A percentile compares a stretch with the other conserved stretches of the same genome.
phyloP scores from a whole-genome alignment of 495 filamentous ascomycete genomes.

The Pyronema domesticum region DNA sequence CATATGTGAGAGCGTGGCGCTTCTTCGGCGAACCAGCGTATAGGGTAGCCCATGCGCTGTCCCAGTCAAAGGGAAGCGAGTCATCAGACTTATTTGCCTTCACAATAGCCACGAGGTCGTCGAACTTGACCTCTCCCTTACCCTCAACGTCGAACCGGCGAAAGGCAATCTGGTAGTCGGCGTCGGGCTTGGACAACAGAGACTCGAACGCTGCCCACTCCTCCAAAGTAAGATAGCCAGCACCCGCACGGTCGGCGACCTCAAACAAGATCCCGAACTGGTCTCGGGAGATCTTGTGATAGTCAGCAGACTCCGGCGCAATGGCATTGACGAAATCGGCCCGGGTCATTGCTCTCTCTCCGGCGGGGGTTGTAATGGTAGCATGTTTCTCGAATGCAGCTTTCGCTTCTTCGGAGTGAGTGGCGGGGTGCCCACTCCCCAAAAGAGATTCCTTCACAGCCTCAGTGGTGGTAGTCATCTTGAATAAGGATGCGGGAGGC shows the following conservation, averaged over 20 bases:
- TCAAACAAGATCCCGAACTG: slow-evolving; percentile 86
- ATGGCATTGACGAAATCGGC: slow-evolving; percentile 81
- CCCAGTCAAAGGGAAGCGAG: slow-evolving; percentile 89
- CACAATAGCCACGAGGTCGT: slow-evolving; percentile 65
- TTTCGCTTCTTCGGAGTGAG: too few species aligned
- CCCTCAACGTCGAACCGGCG: slow-evolving; percentile 79
- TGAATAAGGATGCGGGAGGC: too few species aligned
- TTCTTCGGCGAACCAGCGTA: slow-evolving; percentile 74
- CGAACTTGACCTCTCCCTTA: slow-evolving; percentile 67
- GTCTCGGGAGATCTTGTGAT: slow-evolving; percentile 91
- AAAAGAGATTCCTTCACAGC: too few species aligned
- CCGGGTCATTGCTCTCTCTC: slow-evolving; percentile 60
- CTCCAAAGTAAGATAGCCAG: slow-evolving; percentile 52
- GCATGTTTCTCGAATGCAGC: slow-evolving; percentile 54
- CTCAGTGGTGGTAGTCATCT: too few species aligned
- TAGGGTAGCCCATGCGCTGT: slow-evolving; percentile 88
- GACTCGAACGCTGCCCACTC: slow-evolving; percentile 92
- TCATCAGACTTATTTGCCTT: slow-evolving; percentile 62
- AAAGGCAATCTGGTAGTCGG: slow-evolving; percentile 97
- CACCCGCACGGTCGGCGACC: slow-evolving; percentile 61
- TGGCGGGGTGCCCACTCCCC: too few species aligned
- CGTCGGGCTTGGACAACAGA: slow-evolving; percentile 81
- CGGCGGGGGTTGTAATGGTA: slow-evolving; percentile 48
- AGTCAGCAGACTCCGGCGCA: slow-evolving; percentile 74
- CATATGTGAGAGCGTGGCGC: slow-evolving; percentile 80